Percentiles rank a stretch among this genome's conserved stretches.
These are phyloP conservation scores for Epichloe aotearoae DNA, from an alignment of 2,329 filamentous ascomycete genomes.

Conservation along the genomic window DNA sequence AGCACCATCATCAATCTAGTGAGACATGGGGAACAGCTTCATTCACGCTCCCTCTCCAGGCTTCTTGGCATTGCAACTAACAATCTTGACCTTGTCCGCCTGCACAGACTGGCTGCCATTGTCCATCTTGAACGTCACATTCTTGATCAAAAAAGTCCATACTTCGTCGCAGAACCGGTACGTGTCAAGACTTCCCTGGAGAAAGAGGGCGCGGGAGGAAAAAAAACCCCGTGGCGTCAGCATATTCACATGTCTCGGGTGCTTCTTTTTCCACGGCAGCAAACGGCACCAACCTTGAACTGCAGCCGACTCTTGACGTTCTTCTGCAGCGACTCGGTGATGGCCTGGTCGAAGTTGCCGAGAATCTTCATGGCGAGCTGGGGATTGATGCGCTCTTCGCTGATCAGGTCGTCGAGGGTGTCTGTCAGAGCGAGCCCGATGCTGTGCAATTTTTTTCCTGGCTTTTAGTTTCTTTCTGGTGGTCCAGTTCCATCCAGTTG, in stretches of 20 bases:
- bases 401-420: conserved; percentile 93
- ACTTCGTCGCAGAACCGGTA: conserved; percentile 99
- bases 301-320: conserved; percentile 83
- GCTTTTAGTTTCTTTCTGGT: not conserved
- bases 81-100: conserved; percentile 95
- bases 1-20: too few relatives aligned
- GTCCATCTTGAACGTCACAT: conserved; percentile 97
- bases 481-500: not conserved
- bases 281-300: conserved; percentile 62
- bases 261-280: too few relatives aligned
- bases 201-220: not conserved
- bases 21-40: too few relatives aligned
- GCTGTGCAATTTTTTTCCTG: conserved; percentile 33
- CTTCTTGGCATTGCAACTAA: conserved; percentile 87
- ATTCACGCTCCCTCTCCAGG: conserved; percentile 24
- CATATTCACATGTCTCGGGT: not conserved
- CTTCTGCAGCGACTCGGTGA: conserved; percentile 81
- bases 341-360: conserved; percentile 84
- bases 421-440: conserved; percentile 90
- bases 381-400: conserved; percentile 86
- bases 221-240: not conserved
- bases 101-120: conserved; percentile 56
- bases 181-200: conserved; percentile 84
- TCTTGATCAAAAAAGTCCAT: conserved; percentile 98
- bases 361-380: conserved; percentile 98